Evolutionary conservation across 345 rosid species (phyloP), one percentile per base, ranked within the genome.

Genomic region (Boechera divaricarpa): DNA sequence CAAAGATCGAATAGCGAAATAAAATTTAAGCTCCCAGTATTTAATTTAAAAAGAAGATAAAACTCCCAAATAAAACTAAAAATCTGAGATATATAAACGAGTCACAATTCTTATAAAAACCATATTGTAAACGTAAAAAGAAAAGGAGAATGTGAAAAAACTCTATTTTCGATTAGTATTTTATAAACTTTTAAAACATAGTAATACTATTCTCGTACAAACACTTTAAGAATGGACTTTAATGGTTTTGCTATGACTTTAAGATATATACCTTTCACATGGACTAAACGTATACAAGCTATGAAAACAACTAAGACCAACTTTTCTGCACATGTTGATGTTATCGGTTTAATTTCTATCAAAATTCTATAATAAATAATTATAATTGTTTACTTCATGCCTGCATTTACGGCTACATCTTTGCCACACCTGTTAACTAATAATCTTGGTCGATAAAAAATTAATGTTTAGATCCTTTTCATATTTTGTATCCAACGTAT

Each of bases 261-360:
- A 77, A 48, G 66, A 77, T 49, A 21, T 55, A 77, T 70, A 77
- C 81, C 68, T 77, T 77, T 77, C 81, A 77, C 77, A 77, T 77
- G 76, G 76, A 77, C 73, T 45, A 10, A 38, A 16, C 52, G 45
- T 36, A 42, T 53, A 45, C 32, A 42, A 63, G 36, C 54, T 64
- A 64, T 24, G 72, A 71, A 71, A 77, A 71, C 77, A 77, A 71
- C 76, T 71, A 64, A 77, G 15, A 70, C 67, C 77, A 64, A 77
- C 67, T 62, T 77, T 77, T 54, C 7, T 39, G 72, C 81, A 77
- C 76, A 77, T 77, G 76, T 56, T 18, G 31, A 13, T 77, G 80
- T 48, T 77, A 21, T 28, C 12, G 16, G 33, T 16, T 21, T 21
- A 21, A 21, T 21, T 2, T 7, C 2, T 13, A 53, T 52, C 53